Percentiles rank a stretch among this genome's conserved stretches.
phyloP scores from a whole-genome alignment of 495 filamentous ascomycete genomes.

The Penicillium arizonense region DNA sequence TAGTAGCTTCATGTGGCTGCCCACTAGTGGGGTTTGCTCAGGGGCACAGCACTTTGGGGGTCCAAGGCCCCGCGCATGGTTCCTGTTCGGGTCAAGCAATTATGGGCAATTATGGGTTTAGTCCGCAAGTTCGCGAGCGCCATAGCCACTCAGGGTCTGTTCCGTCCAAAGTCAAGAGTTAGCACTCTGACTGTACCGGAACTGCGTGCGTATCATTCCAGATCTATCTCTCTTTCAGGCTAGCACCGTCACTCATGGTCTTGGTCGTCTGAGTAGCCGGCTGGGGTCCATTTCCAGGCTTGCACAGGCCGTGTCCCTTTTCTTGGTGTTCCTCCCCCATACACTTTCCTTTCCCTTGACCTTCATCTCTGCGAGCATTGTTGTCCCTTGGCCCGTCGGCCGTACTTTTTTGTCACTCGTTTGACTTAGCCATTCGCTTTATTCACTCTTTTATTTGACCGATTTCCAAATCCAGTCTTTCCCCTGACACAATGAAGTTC shows the following conservation, averaged over 20 bases:
- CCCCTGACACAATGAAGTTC: slow-evolving; percentile 36
- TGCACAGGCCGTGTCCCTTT: slow-evolving; percentile 17
- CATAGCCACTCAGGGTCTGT: slow-evolving; percentile 17
- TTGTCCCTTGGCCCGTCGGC: slow-evolving; percentile 22
- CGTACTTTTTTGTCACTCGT: slow-evolving; percentile 26
- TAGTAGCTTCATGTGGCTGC: slow-evolving; percentile 11
- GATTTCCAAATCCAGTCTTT: background rate
- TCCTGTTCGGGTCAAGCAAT: slow-evolving; percentile 4
- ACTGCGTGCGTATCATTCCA: slow-evolving; percentile 3
- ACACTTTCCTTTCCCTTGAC: slow-evolving; percentile 22
- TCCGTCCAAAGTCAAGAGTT: background rate
- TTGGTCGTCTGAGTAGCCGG: slow-evolving; percentile 2
- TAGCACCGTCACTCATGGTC: slow-evolving; percentile 10
- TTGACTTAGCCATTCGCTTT: slow-evolving; percentile 16
- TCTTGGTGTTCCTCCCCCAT: slow-evolving; percentile 15
- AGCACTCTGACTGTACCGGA: slow-evolving; percentile 2
- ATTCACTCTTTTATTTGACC: slow-evolving; percentile 16
- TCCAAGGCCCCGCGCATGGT: slow-evolving; percentile 5
- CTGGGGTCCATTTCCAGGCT: slow-evolving; percentile 2
- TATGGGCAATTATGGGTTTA: background rate
- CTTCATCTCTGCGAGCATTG: slow-evolving; percentile 30
- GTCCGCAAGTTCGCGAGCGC: background rate
- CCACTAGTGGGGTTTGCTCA: slow-evolving; percentile 14
- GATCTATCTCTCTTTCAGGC: slow-evolving; percentile 6
- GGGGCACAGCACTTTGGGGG: slow-evolving; percentile 8